Percentiles rank a stretch among this genome's conserved stretches.
These are phyloP conservation scores for Sanchytrium tribonematis DNA, from an alignment of 371 early-diverging fungal genomes.

Conservation along the genomic window DNA sequence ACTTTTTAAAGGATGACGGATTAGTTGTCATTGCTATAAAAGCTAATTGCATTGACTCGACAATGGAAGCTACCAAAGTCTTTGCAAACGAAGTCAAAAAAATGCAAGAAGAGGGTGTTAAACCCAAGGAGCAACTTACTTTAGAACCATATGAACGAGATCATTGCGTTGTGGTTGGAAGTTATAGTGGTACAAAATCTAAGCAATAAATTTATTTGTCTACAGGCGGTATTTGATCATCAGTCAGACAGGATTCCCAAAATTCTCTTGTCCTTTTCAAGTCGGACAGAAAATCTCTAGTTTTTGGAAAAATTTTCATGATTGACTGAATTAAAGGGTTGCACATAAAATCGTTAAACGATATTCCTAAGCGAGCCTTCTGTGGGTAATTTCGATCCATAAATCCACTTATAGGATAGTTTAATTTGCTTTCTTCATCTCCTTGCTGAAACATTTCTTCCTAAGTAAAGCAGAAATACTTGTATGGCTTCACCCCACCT, in stretches of 20 bases:
- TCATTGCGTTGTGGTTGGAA: conserved; percentile 96
- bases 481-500: conserved; percentile 18
- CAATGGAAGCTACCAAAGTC: conserved; percentile 87
- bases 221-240: background rate
- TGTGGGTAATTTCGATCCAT: conserved; percentile 31
- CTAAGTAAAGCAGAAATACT: conserved; percentile 35
- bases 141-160: conserved; percentile 99
- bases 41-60: conserved; percentile 99
- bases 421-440: conserved; percentile 36
- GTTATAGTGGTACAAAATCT: conserved; percentile 6
- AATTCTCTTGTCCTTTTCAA: background rate
- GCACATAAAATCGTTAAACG: background rate
- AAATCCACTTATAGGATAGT: conserved; percentile 47
- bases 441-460: conserved; percentile 61
- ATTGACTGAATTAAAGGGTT: background rate
- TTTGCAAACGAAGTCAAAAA: conserved; percentile 99
- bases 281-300: background rate
- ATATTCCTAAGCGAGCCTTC: background rate
- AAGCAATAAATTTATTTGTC: conserved; percentile 2
- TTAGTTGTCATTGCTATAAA: conserved; percentile 98
- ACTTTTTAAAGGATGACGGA: conserved; percentile 93
- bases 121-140: conserved; percentile 97
- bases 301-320: background rate
- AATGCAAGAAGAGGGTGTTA: conserved; percentile 89
- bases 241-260: background rate